Evolutionary conservation across 495 filamentous ascomycete species (phyloP).

Genomic region (Penicillium canariense): DNA sequence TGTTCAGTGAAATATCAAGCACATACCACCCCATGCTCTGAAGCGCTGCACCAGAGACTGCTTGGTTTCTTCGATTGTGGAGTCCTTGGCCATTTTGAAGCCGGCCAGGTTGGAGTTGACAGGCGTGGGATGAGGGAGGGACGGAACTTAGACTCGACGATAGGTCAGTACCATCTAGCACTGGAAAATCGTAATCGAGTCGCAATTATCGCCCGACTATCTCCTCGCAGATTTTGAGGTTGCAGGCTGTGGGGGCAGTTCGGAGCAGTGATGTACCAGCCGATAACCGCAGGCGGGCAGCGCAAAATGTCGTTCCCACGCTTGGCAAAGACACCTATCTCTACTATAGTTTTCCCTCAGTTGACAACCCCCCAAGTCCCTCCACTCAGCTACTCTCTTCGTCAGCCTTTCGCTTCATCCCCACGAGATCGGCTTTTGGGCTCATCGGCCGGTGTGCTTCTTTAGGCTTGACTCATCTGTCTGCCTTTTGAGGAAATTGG

Average conservation of each 20-base stretch:
- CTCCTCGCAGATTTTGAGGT: not conserved
- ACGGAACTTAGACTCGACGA: not conserved
- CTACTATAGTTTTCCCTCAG: constrained; percentile 20
- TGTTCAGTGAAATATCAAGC: not conserved
- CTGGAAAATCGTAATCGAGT: not conserved
- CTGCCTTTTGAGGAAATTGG: constrained; percentile 15
- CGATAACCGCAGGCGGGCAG: constrained; percentile 18
- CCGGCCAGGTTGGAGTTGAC: not conserved
- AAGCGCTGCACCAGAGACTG: constrained; percentile 50
- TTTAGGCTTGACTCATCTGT: constrained; percentile 6
- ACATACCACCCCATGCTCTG: constrained; percentile 72
- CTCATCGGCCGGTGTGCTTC: not conserved
- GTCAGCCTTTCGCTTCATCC: constrained; percentile 8
- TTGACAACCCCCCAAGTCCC: not conserved
- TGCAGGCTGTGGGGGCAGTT: not conserved
- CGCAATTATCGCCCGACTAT: not conserved
- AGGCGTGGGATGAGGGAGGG: not conserved
- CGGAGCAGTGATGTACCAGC: not conserved
- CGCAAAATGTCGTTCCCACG: constrained; percentile 15
- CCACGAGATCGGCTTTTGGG: constrained; percentile 4
- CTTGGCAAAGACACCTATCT: constrained; percentile 35
- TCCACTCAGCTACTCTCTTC: constrained; percentile 16
- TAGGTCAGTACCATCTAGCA: not conserved
- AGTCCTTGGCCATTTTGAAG: constrained; percentile 27
- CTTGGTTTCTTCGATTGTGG: constrained; percentile 42